Evolutionary conservation across 371 early-diverging fungal species (phyloP).

Genomic region (Mucor velutinosus): DNA sequence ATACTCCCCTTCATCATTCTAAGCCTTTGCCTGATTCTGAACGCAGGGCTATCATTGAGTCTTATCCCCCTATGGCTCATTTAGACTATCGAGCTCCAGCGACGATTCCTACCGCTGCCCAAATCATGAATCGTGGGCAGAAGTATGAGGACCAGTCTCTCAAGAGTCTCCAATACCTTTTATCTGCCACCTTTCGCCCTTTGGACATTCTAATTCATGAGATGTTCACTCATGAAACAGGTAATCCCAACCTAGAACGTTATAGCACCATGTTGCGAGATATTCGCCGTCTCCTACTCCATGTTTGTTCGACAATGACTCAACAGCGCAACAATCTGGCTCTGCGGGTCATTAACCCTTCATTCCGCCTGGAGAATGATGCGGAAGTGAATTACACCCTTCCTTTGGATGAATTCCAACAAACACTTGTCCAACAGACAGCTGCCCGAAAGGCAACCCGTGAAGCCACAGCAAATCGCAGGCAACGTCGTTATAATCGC

Average conservation of each 20-base stretch:
- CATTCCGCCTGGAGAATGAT: not conserved
- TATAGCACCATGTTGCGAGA: conserved; percentile 12
- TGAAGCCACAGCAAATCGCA: not conserved
- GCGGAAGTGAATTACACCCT: not conserved
- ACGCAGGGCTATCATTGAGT: conserved; percentile 11
- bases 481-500: not conserved
- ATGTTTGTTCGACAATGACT: conserved; percentile 6
- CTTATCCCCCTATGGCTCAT: conserved; percentile 11
- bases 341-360: conserved; percentile 1
- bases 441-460: not conserved
- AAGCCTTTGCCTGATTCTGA: conserved; percentile 5
- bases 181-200: conserved; percentile 10
- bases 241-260: not conserved
- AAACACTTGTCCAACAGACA: not conserved
- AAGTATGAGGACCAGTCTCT: conserved; percentile 11
- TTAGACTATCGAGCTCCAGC: conserved; percentile 17
- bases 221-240: not conserved
- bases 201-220: conserved; percentile 12
- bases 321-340: conserved; percentile 13
- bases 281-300: not conserved
- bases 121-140: conserved; percentile 12
- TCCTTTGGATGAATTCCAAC: conserved; percentile 10
- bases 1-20: not conserved
- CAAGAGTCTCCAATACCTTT: conserved; percentile 8
- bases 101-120: conserved; percentile 11